These are phyloP conservation scores for Emergomyces africanus DNA, from an alignment of 2,329 filamentous ascomycete genomes.

Conservation along the genomic window DNA sequence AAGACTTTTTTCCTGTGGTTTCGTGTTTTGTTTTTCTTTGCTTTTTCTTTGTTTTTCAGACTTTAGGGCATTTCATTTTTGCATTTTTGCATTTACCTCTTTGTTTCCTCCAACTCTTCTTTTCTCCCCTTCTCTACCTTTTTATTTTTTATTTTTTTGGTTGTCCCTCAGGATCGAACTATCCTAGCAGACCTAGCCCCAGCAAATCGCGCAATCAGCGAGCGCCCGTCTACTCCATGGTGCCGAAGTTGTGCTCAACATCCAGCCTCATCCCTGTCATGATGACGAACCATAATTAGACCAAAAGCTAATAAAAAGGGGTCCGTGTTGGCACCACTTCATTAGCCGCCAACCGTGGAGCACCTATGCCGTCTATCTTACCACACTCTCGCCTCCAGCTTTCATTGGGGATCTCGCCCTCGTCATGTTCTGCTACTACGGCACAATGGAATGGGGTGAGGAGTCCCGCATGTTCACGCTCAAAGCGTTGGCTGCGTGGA, in stretches of 20 bases:
- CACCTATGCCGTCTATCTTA: constrained; percentile 83
- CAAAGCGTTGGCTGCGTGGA: constrained; percentile 55
- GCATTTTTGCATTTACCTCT: neutral
- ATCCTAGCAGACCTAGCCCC: constrained; percentile 1
- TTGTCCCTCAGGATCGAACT: constrained; percentile 11
- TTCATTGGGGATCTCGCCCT: constrained; percentile 65
- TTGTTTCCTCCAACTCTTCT: neutral
- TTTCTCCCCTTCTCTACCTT: constrained; percentile 1
- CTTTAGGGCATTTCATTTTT: neutral
- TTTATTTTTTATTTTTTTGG: neutral
- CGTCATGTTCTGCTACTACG: constrained; percentile 55
- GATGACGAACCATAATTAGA: constrained; percentile 4
- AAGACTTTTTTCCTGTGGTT: neutral
- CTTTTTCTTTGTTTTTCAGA: neutral
- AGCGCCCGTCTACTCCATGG: neutral
- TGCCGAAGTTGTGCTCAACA: neutral
- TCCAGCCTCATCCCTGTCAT: constrained; percentile 2
- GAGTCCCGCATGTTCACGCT: constrained; percentile 43
- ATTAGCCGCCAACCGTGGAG: constrained; percentile 80
- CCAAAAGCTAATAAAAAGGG: constrained; percentile 17
- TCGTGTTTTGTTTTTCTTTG: neutral
- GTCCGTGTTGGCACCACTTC: constrained; percentile 10
- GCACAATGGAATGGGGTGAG: constrained; percentile 48
- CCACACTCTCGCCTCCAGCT: constrained; percentile 81
- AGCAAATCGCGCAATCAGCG: constrained; percentile 6